Base-by-base conservation (phyloP, 2,329 filamentous ascomycete genomes). In the Colletotrichum chrysophilum region DNA sequence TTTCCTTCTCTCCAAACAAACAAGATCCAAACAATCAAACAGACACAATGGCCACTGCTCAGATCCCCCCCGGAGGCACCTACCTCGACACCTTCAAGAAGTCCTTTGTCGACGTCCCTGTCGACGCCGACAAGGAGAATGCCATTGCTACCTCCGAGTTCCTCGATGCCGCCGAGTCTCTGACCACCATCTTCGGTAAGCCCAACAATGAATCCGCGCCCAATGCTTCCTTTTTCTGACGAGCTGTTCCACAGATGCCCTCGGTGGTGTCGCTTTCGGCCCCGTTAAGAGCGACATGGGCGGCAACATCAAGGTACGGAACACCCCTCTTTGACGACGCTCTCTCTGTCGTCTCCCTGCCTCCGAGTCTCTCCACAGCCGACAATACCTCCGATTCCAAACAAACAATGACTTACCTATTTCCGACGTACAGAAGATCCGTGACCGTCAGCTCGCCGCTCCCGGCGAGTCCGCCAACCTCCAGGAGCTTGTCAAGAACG, bases 231-330 rank as follows among this genome's bases (percentile, higher is more conserved):
- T 16, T 55, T 16, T 71, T 56, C 71, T 75, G 66, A 77, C 67
- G 16, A 32, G 5, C 18, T 21, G 12, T 34, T 30, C 12, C 43
- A 6, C 72, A 93, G 92, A 94, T 83, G 86, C 90, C 72, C 88
- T 94, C 68, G 92, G 92, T 77, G 90, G 91, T 60, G 91, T 94
- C 38, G 96, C 96, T 78, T 98, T 99, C 87, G 92, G 90, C 70
- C 94, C 95, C 30, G 96, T 98, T 83, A 98, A 98, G 91, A 94
- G 87, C 79, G 97, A 99, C 86, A 94, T 99, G 88, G 85, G 92
- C 65, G 95, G 95, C 84, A 99, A 99, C 87, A 91, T 98, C 87
- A 96, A 96, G 91, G 95, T 97, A 85, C 78, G 83, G 79, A 61
- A 7, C 43, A 13, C 24, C 32, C n/a, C 16, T 26, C 30, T 24